Base-by-base conservation (phyloP, 2,329 filamentous ascomycete genomes). In the Botryotinia calthae region DNA sequence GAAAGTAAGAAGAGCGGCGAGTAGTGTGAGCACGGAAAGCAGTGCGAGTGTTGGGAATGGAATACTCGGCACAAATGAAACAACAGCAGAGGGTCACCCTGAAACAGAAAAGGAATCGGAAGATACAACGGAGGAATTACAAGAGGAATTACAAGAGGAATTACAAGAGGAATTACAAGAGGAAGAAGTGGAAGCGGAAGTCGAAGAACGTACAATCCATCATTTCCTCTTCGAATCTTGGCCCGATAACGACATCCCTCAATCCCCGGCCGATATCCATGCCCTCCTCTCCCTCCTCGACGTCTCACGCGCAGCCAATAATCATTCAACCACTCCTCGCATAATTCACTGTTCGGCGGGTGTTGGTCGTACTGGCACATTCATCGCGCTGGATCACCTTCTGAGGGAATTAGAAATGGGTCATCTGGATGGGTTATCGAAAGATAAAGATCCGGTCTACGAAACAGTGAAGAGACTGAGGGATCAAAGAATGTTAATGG, bases 341-440 rank as follows among this genome's bases (percentile, higher is more conserved):
- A 69, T 98, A 40, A 94, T 98, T 0, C 95, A 98, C 81, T 98
- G 95, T 83, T 97, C 93, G 68, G 95, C 95, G 4, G 95, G 96
- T 0, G 98, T 96, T 81, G 95, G 95, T 0, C 91, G 95, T 31
- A 98, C 95, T 0, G 95, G 95, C 7, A 95, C 95, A 0, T 98
- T 98, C 80, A 76, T 77, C 22, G 74, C 74, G 28, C 62, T 77
- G 1, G 75, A 77, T 68, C 70, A 76, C 42, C 70, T 77, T 18
- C 34, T 75, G 25, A 59, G 74, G 37, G 75, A 76, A 65, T 61
- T 76, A 25, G 59, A 75, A 9, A 56, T 74, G 28, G 74, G 70
- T 2, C 70, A 74, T 28, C 70, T 73, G 34, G 75, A 74, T 20
- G 18, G 71, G 8, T 18, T 75, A 8, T 54, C 34, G 8, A 64